Evolutionary conservation across 1,284 basidiomycete species (phyloP), one percentile per base, ranked within the genome.

Genomic region (Amylostereum areolatum): DNA sequence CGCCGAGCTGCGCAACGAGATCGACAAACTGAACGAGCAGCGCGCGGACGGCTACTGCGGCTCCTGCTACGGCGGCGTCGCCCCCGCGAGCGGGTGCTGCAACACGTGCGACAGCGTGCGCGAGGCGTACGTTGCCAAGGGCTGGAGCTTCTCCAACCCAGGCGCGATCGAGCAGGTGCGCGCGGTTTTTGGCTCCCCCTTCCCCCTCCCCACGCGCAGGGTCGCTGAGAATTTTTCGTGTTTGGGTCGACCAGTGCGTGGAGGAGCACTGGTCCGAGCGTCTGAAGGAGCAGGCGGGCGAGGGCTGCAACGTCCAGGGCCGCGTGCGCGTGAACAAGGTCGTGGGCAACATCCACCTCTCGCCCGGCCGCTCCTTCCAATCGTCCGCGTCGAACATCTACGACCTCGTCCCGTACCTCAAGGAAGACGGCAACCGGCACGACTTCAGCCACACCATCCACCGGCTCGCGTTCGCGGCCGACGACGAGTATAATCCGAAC

Each of bases 311-410:
- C 64, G 77, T 99, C 55, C 80, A 86, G 39, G 97, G 97, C 50
- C 83, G 85, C 49, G 80, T 99, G 46, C 88, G 89, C 52, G 92
- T 99, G 52, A 99, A 99, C 81, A 98, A 98, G 72, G 96, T 98
- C 57, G 81, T 93, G 55, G 92, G 92, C 45, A 94, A 92, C 68
- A 85, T 95, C 60, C 85, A 92, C 62, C 79, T 94, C 60, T 87
- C 86, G 29, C 95, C 88, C 1, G 97, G 96, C 44, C 82, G 87
- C 48, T 93, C 94, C 11, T 99, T 97, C 85, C 94, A 96, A 67
- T 80, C 83, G 47, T 88, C 88, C 64, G 75, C 79, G 53, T 80
- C 89, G 57, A 85, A 90, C 66, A 78, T 94, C 49, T 89, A 97
- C 63, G 95, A 98, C 58, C 80, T 99, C 18, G 96, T 99, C 1